phyloP scores from a whole-genome alignment of 441 rosid species.

The Euphorbia celastroides region DNA sequence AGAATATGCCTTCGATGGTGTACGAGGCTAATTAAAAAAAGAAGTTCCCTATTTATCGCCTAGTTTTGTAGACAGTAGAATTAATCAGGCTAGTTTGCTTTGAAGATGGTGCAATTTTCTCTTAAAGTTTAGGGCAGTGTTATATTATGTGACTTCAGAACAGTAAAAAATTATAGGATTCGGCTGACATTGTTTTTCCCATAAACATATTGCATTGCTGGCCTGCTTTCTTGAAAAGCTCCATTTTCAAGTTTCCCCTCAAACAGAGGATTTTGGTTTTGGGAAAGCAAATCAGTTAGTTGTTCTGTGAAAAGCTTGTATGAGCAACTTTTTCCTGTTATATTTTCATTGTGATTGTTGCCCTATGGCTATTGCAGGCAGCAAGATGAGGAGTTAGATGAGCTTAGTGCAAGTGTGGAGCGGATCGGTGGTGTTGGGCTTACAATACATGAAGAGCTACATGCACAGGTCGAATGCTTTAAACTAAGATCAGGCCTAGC shows the following conservation, averaged over 20 bases:
- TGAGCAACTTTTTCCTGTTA: no score
- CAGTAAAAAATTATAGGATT: no score
- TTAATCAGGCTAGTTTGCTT: neutral
- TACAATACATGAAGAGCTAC: constrained; percentile 92
- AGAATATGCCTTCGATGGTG: neutral
- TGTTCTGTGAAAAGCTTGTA: no score
- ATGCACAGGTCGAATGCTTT: constrained; percentile 55
- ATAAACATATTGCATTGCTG: no score
- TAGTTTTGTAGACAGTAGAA: neutral
- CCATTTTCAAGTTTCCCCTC: no score
- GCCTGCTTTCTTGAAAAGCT: no score
- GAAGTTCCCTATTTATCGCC: neutral
- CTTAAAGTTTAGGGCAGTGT: neutral
- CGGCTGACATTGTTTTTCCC: no score
- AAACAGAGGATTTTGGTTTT: neutral
- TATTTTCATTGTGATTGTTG: constrained; percentile 9
- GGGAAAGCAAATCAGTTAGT: no score
- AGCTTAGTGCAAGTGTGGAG: constrained; percentile 86
- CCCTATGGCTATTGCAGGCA: constrained; percentile 45
- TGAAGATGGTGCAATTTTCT: neutral
- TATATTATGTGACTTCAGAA: neutral
- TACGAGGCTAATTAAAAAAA: neutral
- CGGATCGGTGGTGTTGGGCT: constrained; percentile 97
- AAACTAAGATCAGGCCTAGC: constrained; percentile 1
- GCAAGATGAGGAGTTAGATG: constrained; percentile 97